Conservation (phyloP, 1,284 basidiomycete species). For the Xanthoconium separans region DNA sequence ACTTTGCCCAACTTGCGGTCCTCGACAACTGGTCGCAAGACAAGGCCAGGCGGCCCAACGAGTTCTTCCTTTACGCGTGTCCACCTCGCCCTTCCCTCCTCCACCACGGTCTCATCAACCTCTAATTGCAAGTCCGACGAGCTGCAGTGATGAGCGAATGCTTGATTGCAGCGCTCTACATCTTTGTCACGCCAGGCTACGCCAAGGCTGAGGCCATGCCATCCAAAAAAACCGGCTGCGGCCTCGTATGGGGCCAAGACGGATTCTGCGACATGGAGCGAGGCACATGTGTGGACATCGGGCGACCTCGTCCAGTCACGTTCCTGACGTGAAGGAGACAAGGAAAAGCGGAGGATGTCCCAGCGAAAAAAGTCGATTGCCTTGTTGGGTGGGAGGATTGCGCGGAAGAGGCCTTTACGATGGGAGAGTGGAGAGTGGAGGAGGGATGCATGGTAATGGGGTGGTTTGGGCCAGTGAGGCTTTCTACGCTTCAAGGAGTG, state of each 20-base stretch:
- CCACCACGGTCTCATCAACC: conserved; percentile 25
- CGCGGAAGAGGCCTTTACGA: conserved; percentile 28
- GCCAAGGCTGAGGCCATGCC: conserved; percentile 24
- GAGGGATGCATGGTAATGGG: conserved; percentile 32
- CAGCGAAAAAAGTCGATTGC: conserved; percentile 29
- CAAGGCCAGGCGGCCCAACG: conserved; percentile 23
- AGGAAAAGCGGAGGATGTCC: conserved; percentile 16
- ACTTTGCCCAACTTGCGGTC: conserved; percentile 1
- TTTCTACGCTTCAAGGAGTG: conserved; percentile 18
- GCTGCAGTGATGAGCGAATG: background rate
- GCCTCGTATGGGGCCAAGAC: conserved; percentile 26
- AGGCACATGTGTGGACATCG: background rate
- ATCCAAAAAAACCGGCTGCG: conserved; percentile 30
- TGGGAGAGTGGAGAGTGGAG: conserved; percentile 30
- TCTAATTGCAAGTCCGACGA: conserved; percentile 4
- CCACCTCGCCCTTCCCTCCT: conserved; percentile 25
- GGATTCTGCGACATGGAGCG: conserved; percentile 21
- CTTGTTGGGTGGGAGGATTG: conserved; percentile 17
- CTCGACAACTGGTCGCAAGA: conserved; percentile 6
- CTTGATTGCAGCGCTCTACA: background rate
- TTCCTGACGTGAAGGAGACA: background rate
- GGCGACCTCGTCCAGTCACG: background rate
- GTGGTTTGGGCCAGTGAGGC: conserved; percentile 27
- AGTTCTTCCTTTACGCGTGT: conserved; percentile 18
- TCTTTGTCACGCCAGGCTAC: background rate